Base-by-base conservation (phyloP, 2,329 filamentous ascomycete genomes). In the Leptodontidium sp. region DNA sequence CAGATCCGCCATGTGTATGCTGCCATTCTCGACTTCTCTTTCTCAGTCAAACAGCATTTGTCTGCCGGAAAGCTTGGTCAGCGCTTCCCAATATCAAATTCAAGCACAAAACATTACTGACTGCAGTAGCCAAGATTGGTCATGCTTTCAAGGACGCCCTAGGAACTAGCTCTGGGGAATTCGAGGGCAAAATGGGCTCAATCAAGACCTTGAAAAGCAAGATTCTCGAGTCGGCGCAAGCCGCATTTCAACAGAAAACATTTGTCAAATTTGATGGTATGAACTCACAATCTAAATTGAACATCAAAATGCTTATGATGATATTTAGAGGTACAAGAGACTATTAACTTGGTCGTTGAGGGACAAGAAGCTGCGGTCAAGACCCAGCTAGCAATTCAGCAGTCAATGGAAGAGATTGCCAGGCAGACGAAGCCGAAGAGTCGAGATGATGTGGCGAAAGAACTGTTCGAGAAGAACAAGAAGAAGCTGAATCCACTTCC, bases 111-210 rank as follows among this genome's bases (percentile, higher is more conserved):
- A 26, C 6, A 35, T 4, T 49, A n/a, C 24, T 61, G 12, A 61
- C 8, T 7, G 2, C 11, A 61, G 12, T 49, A 61, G 58, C 58
- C 43, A 61, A 49, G n/a, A 47, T 61, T 32, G 43, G 58, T 49
- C 58, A 61, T 61, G 43, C 58, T 49, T 47, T 61, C 24, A 61
- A 61, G 24, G 58, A 61, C 15, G 58, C 58, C 6, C 21, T 61
- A 15, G 58, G 58, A 49, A 61, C 58, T 4, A 49, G 58, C 17
- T 61, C 58, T 32, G 24, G 40, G 6, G 58, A 32, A 17, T 49
- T 61, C 15, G 58, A 61, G 38, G 58, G 40, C 4, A 61, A 61
- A n/a, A 61, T 49, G 43, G 58, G 43, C n/a, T 45, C 58, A 12
- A 61, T 49, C 40, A 47, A 21, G 15, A 21, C 14, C 9, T 49